Conservation (phyloP, 2,329 filamentous ascomycete species). For the Sclerotinia spermophila region DNA sequence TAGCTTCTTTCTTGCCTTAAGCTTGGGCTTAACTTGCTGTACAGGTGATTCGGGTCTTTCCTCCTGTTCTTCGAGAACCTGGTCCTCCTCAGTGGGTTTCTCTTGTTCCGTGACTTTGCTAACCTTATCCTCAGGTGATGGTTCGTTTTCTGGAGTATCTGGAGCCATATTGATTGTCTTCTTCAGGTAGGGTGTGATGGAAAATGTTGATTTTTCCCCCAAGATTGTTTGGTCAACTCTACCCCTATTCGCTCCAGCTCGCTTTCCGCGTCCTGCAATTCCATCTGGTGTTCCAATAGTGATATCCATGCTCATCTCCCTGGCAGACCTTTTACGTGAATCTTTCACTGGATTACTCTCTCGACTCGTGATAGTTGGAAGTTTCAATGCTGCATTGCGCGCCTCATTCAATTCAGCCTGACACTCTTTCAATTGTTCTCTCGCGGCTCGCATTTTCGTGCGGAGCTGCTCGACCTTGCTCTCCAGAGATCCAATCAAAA, state of each 20-base stretch:
- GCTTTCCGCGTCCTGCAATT: constrained; percentile 42
- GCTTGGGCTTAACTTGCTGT: constrained; percentile 19
- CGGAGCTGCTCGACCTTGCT: constrained; percentile 37
- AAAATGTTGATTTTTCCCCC: constrained; percentile 88
- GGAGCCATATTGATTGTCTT: constrained; percentile 59
- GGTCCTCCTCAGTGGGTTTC: constrained; percentile 19
- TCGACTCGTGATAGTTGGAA: constrained; percentile 1
- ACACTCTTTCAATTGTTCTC: constrained; percentile 68
- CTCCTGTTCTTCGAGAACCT: constrained; percentile 2
- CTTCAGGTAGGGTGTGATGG: constrained; percentile 90
- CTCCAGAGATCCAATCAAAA: constrained; percentile 55
- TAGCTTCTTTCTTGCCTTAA: constrained; percentile 29
- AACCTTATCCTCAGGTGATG: background rate
- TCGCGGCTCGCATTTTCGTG: constrained; percentile 55
- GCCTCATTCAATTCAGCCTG: constrained; percentile 45
- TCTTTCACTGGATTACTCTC: constrained; percentile 33
- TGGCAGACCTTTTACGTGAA: constrained; percentile 42
- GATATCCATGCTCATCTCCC: constrained; percentile 42
- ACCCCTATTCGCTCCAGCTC: constrained; percentile 51
- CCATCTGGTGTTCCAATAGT: constrained; percentile 51
- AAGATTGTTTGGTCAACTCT: constrained; percentile 56
- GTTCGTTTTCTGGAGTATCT: constrained; percentile 32
- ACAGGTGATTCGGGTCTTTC: constrained; percentile 12
- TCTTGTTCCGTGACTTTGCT: constrained; percentile 20
- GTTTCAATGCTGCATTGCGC: constrained; percentile 34